phyloP scores from a whole-genome alignment of 164 flowering plant genomes.

The Annona squamosa region DNA sequence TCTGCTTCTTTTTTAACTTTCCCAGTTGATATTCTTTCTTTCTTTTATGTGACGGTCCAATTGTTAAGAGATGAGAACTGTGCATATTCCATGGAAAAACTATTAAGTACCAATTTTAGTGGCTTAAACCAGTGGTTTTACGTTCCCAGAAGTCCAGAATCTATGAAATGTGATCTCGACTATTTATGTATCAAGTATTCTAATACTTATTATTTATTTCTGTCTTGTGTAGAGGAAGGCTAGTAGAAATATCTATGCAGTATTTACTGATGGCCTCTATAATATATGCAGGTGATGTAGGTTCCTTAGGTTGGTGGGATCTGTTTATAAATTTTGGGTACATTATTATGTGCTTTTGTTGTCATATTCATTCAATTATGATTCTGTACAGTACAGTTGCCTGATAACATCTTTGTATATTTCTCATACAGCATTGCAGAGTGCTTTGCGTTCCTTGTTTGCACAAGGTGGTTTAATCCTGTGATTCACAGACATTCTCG shows the following conservation, averaged over 20 bases:
- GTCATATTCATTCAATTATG: not conserved
- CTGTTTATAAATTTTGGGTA: constrained; percentile 89
- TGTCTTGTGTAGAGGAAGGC: not conserved
- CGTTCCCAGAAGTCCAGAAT: too few relatives aligned
- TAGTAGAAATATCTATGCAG: not conserved
- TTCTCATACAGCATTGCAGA: constrained; percentile 63
- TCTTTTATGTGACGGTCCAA: too few relatives aligned
- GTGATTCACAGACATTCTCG: constrained; percentile 55
- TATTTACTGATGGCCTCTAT: not conserved
- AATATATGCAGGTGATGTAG: constrained; percentile 67
- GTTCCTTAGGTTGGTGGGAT: constrained; percentile 93
- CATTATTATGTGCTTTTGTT: not conserved
- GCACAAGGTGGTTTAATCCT: constrained; percentile 93
- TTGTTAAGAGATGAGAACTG: too few relatives aligned
- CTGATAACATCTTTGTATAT: not conserved
- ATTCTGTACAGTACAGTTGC: not conserved
- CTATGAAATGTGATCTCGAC: too few relatives aligned
- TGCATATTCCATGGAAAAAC: too few relatives aligned
- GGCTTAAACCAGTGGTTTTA: too few relatives aligned
- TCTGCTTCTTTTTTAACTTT: too few relatives aligned
- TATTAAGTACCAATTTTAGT: too few relatives aligned
- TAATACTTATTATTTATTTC: not conserved
- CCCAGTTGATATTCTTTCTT: too few relatives aligned
- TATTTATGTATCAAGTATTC: not conserved
- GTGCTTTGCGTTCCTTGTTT: constrained; percentile 91